These are phyloP conservation scores for Alternaria triticimaculans DNA, from an alignment of 2,329 filamentous ascomycete species.

Conservation along the genomic window DNA sequence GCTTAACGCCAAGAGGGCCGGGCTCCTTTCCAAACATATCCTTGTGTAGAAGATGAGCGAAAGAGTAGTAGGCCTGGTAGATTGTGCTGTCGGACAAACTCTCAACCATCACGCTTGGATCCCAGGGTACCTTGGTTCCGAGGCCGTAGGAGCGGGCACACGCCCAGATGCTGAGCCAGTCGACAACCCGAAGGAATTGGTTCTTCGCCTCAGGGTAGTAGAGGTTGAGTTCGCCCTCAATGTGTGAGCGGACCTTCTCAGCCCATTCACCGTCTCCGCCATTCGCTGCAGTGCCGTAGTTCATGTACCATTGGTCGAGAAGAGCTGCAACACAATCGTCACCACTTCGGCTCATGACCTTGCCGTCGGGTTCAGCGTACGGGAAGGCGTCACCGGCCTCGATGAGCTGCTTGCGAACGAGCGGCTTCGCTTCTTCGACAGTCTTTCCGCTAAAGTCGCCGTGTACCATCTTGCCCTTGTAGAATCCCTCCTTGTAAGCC, in stretches of 20 bases:
- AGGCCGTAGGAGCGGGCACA: conserved; percentile 91
- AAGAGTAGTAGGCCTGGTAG: conserved; percentile 78
- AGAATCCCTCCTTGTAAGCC: conserved; percentile 97
- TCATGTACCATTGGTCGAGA: conserved; percentile 97
- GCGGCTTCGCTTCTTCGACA: conserved; percentile 85
- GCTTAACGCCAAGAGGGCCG: conserved; percentile 59
- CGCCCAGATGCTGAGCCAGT: conserved; percentile 88
- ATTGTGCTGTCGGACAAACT: conserved; percentile 89
- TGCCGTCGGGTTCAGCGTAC: conserved; percentile 90
- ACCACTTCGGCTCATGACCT: conserved; percentile 85
- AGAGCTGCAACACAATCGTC: conserved; percentile 93
- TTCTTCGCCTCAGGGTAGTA: conserved; percentile 68
- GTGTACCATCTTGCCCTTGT: conserved; percentile 87
- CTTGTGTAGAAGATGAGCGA: conserved; percentile 71
- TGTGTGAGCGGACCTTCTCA: conserved; percentile 61
- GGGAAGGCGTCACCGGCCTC: conserved; percentile 81
- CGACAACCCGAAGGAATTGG: conserved; percentile 79
- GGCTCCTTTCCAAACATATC: conserved; percentile 78
- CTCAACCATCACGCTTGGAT: conserved; percentile 88
- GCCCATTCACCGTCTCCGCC: conserved; percentile 83
- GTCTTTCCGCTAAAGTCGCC: conserved; percentile 88
- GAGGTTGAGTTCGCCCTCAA: conserved; percentile 71
- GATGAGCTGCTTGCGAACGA: conserved; percentile 80
- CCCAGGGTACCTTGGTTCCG: conserved; percentile 94
- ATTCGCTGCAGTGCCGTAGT: conserved; percentile 73